Conservation (phyloP, 306 rosid genomes). For the Cyclanthera cordifolia region DNA sequence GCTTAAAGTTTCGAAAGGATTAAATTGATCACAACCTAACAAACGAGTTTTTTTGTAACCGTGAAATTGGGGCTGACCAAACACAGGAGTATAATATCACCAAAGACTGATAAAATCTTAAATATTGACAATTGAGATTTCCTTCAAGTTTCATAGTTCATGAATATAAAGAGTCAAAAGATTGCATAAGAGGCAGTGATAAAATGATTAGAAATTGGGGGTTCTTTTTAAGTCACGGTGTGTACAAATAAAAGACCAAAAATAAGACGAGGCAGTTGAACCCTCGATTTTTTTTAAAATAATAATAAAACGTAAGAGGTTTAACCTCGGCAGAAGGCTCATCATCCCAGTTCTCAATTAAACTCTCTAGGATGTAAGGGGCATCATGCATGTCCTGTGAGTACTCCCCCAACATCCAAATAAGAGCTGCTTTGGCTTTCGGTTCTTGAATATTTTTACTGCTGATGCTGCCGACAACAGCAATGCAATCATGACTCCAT, state of each 20-base stretch:
- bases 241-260: neutral
- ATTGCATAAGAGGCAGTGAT: neutral
- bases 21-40: neutral
- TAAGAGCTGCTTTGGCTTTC: conserved; percentile 95
- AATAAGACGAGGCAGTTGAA: neutral
- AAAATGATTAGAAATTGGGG: neutral
- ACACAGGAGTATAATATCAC: neutral
- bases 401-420: conserved; percentile 99
- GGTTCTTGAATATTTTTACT: conserved; percentile 96
- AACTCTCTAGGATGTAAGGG: conserved; percentile 76
- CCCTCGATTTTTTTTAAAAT: neutral
- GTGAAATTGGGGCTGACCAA: too few species aligned
- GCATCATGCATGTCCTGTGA: conserved; percentile 96
- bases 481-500: conserved; percentile 99
- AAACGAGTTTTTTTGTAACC: neutral
- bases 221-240: neutral
- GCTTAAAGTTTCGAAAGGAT: too few species aligned
- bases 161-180: neutral
- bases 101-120: neutral
- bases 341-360: conserved; percentile 91
- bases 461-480: conserved; percentile 98
- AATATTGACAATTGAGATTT: neutral
- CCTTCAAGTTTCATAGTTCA: neutral
- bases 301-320: too few species aligned
- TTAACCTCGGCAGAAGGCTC: conserved; percentile 87